Evolutionary conservation across 257 asterid genomes (phyloP).

Genomic region (Penstemon davidsonii): DNA sequence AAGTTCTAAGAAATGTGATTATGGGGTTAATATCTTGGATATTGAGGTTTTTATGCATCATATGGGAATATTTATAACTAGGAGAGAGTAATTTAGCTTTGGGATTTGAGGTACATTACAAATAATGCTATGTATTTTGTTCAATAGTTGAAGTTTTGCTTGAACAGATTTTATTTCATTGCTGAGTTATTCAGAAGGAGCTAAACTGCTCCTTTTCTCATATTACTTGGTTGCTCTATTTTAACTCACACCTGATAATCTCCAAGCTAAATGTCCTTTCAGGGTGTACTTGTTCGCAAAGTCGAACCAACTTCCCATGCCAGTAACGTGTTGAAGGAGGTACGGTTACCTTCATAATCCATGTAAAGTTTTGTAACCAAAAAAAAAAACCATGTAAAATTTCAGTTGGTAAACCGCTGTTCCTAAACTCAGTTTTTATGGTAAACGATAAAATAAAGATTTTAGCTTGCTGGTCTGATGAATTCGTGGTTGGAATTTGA

Average conservation of each 20-base stretch:
- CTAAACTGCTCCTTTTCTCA: constrained; percentile 18
- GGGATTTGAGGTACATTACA: not conserved
- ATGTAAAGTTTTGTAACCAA: constrained; percentile 5
- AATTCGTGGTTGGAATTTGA: not conserved
- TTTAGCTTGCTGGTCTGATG: constrained; percentile 2
- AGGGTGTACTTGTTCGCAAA: constrained; percentile 85
- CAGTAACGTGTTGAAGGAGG: constrained; percentile 70
- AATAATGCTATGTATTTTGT: too few relatives aligned
- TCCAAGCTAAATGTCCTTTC: constrained; percentile 29
- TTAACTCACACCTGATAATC: constrained; percentile 11
- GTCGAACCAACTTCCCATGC: constrained; percentile 85
- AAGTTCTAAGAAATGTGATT: constrained; percentile 1
- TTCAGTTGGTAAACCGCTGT: constrained; percentile 19
- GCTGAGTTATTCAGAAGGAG: constrained; percentile 7
- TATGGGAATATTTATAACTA: too few relatives aligned
- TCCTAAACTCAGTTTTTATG: not conserved
- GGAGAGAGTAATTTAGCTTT: not conserved
- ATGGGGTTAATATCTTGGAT: not conserved
- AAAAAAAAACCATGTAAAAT: not conserved
- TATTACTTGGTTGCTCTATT: constrained; percentile 18
- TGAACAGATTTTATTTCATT: not conserved
- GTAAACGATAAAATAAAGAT: constrained; percentile 2
- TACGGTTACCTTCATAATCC: constrained; percentile 29
- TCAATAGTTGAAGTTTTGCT: not conserved
- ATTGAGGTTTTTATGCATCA: not conserved